Percentiles rank a stretch among this genome's conserved stretches.
Conservation (phyloP, 768 basidiomycete species). For the Polyporus arcularius region DNA sequence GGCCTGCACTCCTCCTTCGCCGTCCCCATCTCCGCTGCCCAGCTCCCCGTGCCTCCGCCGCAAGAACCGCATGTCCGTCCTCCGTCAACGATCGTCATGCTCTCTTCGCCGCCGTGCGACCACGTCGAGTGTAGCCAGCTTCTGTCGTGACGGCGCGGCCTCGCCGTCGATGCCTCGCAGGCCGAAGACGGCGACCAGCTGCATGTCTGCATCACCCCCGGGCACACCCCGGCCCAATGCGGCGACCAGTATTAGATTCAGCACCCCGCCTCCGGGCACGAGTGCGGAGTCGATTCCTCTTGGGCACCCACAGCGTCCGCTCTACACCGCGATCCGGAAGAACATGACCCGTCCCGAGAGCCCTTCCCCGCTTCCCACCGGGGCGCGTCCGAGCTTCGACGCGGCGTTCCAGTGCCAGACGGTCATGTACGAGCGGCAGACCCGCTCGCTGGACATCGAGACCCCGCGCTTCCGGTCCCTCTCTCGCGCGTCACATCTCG, state of each 20-base stretch:
- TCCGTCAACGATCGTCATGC: slow-evolving; percentile 25
- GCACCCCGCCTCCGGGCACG: slow-evolving; percentile 8
- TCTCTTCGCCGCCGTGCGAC: slow-evolving; percentile 24
- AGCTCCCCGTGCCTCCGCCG: slow-evolving; percentile 17
- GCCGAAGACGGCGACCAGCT: slow-evolving; percentile 1
- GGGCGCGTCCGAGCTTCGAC: slow-evolving; percentile 1
- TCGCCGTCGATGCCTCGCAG: slow-evolving; percentile 2
- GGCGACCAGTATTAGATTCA: slow-evolving; percentile 9
- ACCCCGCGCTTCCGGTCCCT: slow-evolving; percentile 17
- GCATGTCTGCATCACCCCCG: slow-evolving; percentile 2
- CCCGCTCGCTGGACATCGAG: slow-evolving; percentile 23
- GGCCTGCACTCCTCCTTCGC: slow-evolving; percentile 4
- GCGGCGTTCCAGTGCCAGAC: slow-evolving; percentile 13
- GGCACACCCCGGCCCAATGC: neutral
- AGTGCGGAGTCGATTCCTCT: slow-evolving; percentile 17
- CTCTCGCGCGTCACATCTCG: slow-evolving; percentile 11
- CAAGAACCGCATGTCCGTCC: slow-evolving; percentile 22
- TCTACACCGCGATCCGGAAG: slow-evolving; percentile 31
- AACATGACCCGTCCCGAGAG: slow-evolving; percentile 23
- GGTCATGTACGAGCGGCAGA: slow-evolving; percentile 10
- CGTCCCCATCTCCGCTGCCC: neutral
- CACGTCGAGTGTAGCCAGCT: slow-evolving; percentile 5
- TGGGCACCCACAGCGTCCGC: slow-evolving; percentile 25
- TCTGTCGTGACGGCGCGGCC: slow-evolving; percentile 5
- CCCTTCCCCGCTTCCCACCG: slow-evolving; percentile 6